Evolutionary conservation across 1,284 basidiomycete genomes (phyloP).

Genomic region (Malassezia japonica): DNA sequence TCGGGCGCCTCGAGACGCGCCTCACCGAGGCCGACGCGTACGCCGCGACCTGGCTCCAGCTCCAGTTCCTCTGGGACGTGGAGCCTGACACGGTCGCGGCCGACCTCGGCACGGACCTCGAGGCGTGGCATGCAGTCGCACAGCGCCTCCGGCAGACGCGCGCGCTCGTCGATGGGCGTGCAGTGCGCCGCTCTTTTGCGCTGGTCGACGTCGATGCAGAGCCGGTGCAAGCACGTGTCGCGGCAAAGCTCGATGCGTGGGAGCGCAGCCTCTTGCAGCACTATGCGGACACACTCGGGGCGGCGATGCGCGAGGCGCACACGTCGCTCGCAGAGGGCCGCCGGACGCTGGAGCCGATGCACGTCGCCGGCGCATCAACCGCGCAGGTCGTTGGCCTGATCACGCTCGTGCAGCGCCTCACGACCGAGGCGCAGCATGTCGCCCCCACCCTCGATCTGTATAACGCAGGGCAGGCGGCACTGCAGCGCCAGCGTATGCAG

Average conservation of each 20-base stretch:
- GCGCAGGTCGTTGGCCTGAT: conserved; percentile 97
- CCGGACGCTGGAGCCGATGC: conserved; percentile 83
- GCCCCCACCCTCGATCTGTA: conserved; percentile 89
- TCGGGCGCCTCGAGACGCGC: conserved; percentile 77
- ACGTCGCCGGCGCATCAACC: conserved; percentile 60
- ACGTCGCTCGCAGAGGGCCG: conserved; percentile 80
- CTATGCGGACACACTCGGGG: conserved; percentile 83
- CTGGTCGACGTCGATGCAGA: conserved; percentile 94
- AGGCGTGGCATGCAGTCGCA: conserved; percentile 82
- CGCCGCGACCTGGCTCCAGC: conserved; percentile 93
- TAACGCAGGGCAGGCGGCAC: conserved; percentile 84
- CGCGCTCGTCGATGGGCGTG: conserved; percentile 90
- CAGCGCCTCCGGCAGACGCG: conserved; percentile 93
- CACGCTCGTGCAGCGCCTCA: conserved; percentile 96
- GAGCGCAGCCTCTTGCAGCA: conserved; percentile 84
- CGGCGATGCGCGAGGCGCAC: conserved; percentile 93
- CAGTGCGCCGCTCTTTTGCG: conserved; percentile 72
- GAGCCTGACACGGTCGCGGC: conserved; percentile 93
- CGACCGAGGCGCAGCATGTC: conserved; percentile 87
- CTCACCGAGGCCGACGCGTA: conserved; percentile 77
- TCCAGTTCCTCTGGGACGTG: conserved; percentile 97
- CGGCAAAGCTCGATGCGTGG: conserved; percentile 97
- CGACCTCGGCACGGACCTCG: conserved; percentile 81
- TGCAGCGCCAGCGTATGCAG: conserved; percentile 91
- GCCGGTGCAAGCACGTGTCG: conserved; percentile 91